A percentile compares a stretch with the other conserved stretches of the same genome.
These are phyloP conservation scores for Colletotrichum echinochloae DNA, from an alignment of 2,329 filamentous ascomycete species.

Conservation along the genomic window DNA sequence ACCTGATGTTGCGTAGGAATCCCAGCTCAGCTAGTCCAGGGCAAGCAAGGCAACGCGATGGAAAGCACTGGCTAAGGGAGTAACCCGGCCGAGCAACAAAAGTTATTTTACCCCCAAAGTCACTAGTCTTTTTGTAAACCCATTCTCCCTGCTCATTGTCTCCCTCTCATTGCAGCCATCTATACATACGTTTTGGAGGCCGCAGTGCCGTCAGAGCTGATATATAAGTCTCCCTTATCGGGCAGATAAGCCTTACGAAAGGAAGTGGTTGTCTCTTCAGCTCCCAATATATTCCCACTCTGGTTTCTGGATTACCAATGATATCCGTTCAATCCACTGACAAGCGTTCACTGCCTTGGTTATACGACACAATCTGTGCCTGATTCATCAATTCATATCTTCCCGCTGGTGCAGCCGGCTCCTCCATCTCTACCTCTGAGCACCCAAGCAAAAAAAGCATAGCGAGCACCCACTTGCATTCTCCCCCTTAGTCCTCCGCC, in stretches of 20 bases:
- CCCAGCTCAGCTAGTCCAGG: conserved; percentile 3
- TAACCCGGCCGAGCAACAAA: conserved; percentile 3
- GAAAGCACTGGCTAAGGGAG: not conserved
- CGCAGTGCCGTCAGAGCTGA: not conserved
- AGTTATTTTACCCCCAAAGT: conserved; percentile 27
- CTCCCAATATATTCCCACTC: conserved; percentile 8
- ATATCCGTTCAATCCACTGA: conserved; percentile 28
- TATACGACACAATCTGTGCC: conserved; percentile 15
- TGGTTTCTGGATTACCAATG: not conserved
- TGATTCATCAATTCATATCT: not conserved
- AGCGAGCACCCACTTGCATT: not conserved
- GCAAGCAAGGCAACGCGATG: not conserved
- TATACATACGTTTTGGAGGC: conserved; percentile 1
- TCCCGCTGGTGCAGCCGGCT: not conserved
- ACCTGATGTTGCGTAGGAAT: conserved; percentile 8
- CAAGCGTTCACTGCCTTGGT: conserved; percentile 16
- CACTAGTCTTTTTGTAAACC: conserved; percentile 16
- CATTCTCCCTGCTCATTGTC: not conserved
- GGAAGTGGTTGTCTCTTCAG: conserved; percentile 10
- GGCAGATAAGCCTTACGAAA: conserved; percentile 6
- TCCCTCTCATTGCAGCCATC: not conserved
- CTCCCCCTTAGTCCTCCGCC: not conserved
- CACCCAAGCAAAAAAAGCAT: not conserved
- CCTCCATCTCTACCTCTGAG: not conserved
- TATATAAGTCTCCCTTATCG: not conserved